Evolutionary conservation across 768 basidiomycete genomes (phyloP), one percentile per base, ranked within the genome.

Genomic region (Suillus decipiens): DNA sequence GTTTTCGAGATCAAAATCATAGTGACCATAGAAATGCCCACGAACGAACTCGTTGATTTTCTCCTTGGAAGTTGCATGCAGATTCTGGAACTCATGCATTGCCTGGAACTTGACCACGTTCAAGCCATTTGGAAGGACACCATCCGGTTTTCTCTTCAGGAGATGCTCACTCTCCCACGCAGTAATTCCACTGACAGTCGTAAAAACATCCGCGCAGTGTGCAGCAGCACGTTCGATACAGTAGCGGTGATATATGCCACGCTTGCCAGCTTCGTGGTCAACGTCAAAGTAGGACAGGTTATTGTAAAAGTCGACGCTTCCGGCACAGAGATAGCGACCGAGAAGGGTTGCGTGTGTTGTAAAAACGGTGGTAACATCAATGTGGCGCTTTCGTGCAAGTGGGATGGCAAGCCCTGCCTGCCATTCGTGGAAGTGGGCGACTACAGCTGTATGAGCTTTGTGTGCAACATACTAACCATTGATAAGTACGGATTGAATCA

Each of bases 381-480:
- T 90, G 73, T 97, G 96, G 59, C 97, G 86, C 78, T 97, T 99
- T 67, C 97, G 84, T 77, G 94, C 96, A 15, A 99, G 84, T 9
- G 94, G 90, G 61, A 98, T 97, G 31, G 96, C 94, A 53, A 97
- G 87, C 51, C 96, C 96, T 10, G 95, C 96, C 75, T 99, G 97
- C 97, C 97, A 99, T 77, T 99, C 97, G 76, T 99, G 97, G 81
- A 99, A 97, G 77, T 99, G 97, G 67, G 95, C 96, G 63, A 99
- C 84, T 69, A 99, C 93, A 19, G 96, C 95, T 6, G 88, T 92
- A 60, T 84, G 80, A 37, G 90, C 83, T 73, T 97, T 93, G 48
- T 87, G 87, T 33, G 90, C 72, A 45, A 93, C 88, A 71, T 93
- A 95, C 92, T 95, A 73, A 3, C 54, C 60, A 37, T 39, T 41